Evolutionary conservation across 768 basidiomycete species (phyloP).

Genomic region (Strobilomyces echinocephalus): DNA sequence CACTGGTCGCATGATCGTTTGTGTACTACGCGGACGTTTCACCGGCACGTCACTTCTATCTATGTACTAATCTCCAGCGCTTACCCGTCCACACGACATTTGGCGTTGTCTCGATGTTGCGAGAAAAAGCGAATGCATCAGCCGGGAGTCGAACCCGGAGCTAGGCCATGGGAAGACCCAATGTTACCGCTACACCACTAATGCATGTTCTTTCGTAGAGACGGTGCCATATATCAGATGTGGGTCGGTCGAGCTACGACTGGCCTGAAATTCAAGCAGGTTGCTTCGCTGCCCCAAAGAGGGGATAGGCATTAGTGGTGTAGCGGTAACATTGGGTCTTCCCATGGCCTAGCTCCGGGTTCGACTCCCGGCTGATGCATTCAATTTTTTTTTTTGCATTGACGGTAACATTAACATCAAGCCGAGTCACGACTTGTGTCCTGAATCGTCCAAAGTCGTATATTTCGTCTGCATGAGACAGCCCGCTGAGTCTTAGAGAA

Average conservation of each 20-base stretch:
- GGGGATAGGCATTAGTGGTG: constrained; percentile 57
- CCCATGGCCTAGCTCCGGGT: constrained; percentile 66
- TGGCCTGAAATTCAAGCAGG: no score
- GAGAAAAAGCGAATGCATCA: constrained; percentile 31
- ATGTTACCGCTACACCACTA: constrained; percentile 81
- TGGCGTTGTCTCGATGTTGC: no score
- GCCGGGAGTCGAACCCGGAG: constrained; percentile 60
- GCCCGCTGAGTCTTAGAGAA: background rate
- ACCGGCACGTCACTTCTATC: no score
- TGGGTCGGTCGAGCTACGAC: no score
- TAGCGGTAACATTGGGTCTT: constrained; percentile 88
- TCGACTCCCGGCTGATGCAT: constrained; percentile 53
- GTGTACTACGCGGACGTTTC: no score
- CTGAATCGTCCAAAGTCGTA: background rate
- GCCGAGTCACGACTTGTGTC: background rate
- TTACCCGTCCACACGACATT: no score
- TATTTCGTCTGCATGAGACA: background rate
- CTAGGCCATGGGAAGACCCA: constrained; percentile 78
- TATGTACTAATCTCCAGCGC: no score
- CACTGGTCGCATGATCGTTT: no score
- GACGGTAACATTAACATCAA: no score
- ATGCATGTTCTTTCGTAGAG: constrained; percentile 8
- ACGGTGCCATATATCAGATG: no score
- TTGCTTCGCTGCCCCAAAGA: no score
- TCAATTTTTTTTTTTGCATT: constrained; percentile 15